Base-by-base conservation (phyloP, 495 filamentous ascomycete genomes). In the Podospora fimiseda region DNA sequence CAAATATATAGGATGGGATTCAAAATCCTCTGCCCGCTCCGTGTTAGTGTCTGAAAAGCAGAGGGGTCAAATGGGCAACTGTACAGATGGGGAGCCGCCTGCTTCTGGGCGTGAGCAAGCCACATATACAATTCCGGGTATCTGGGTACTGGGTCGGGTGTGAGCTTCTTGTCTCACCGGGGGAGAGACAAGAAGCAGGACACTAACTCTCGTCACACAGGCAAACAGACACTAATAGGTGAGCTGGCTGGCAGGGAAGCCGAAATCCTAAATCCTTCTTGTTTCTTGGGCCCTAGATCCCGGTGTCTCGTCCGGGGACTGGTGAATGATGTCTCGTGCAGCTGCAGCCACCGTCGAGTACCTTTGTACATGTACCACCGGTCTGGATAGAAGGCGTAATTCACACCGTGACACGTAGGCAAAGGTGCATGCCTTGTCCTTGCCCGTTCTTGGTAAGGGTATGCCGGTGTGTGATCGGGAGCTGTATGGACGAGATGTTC, bases 41-140 rank as follows among this genome's bases (percentile, higher is more conserved):
- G n/a, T n/a, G n/a, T n/a, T n/a, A n/a, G n/a, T n/a, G n/a, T n/a
- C 20, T 51, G 42, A 54, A 43, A 36, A 47, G 24, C 36, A 44
- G 19, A 48, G 41, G 37, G 37, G 18, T 33, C 11, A 37, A 21
- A 14, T 41, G 42, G 54, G 46, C 23, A 48, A 51, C 58, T 47
- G 24, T 57, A 52, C 53, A 40, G 40, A 47, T n/a, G 22, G 20
- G 38, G 21, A 56, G 53, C 47, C 44, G 44, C 55, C 47, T 59
- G 47, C 18, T 58, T 49, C 45, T 44, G 38, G 45, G 53, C 48
- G 56, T 55, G 50, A 53, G 51, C 48, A 48, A n/a, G 49, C 33
- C 51, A 59, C 57, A 55, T 50, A 55, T 51, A 59, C 48, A 30
- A 54, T 60, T 56, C 64, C 64, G 50, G 55, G 52, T 48, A 54